Evolutionary conservation across 1,284 basidiomycete genomes (phyloP), one percentile per base, ranked within the genome.

Genomic region (Ustilago cynodontis): DNA sequence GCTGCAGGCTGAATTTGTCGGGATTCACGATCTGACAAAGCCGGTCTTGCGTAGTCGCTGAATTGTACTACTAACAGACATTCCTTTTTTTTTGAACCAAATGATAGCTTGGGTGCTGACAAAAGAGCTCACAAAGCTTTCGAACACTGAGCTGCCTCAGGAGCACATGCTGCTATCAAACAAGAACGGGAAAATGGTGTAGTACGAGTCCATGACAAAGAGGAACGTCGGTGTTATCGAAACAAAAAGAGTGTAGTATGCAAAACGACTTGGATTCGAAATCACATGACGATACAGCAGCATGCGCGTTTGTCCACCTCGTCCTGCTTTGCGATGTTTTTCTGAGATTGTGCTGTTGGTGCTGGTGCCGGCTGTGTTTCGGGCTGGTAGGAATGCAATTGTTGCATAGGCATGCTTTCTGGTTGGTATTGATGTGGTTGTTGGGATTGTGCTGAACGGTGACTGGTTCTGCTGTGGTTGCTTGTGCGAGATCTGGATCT

Each of bases 201-300:
- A 37, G 14, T 10, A 37, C 35, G 35, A 11, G 35, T 37, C 14
- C 35, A 16, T 37, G 35, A 14, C 35, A 37, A 14, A 10, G 14
- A 14, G 14, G 14, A 37, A 14, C 35, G 35, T 3, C 35, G 35
- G 20, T 43, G 18, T 49, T 26, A 49, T 49, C 26, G 47, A 28
- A 49, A 49, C 14, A 24, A 49, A 20, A 45, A 45, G 22, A 8
- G 43, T 8, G 24, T 26, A 14, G 16, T 11, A 18, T 49, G 24
- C 22, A 49, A 47, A 47, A 22, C 10, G 10, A 26, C 20, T n/a
- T n/a, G n/a, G n/a, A n/a, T n/a, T n/a, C n/a, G n/a, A 47, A 22
- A 11, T 52, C 54, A 78, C 77, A 78, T 78, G 68, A 78, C 61
- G 41, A 58, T 58, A 50, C 77, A 78, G 50, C 77, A 78, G 55